These are phyloP conservation scores for Penicillium crustosum DNA, from an alignment of 2,329 filamentous ascomycete species.

Conservation along the genomic window DNA sequence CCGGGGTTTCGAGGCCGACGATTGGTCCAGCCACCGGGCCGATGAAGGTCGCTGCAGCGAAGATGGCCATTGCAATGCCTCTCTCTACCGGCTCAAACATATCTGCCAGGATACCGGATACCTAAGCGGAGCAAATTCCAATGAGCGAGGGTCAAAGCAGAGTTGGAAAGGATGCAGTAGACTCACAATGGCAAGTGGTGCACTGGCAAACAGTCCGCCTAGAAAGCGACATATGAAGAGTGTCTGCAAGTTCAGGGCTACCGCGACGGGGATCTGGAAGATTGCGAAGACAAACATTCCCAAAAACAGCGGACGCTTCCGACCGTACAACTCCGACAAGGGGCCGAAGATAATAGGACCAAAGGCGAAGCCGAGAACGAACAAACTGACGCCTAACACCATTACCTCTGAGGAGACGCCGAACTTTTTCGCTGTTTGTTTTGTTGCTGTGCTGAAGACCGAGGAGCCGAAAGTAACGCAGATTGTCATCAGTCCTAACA, in stretches of 20 bases:
- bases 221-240: constrained; percentile 58
- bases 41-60: constrained; percentile 49
- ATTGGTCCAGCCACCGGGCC: constrained; percentile 53
- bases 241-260: constrained; percentile 55
- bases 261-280: constrained; percentile 57
- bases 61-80: constrained; percentile 47
- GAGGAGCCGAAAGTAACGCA: constrained; percentile 23
- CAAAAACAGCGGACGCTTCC: constrained; percentile 50
- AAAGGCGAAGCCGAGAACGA: constrained; percentile 52
- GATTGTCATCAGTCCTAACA: background rate
- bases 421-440: constrained; percentile 45
- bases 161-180: no score
- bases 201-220: constrained; percentile 53
- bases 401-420: constrained; percentile 43
- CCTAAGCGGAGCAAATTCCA: background rate
- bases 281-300: constrained; percentile 52
- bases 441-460: constrained; percentile 47
- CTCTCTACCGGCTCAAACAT: constrained; percentile 51
- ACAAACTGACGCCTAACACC: constrained; percentile 44
- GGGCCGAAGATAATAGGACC: constrained; percentile 54
- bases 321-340: constrained; percentile 52
- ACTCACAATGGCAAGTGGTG: constrained; percentile 52
- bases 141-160: background rate
- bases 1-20: no score
- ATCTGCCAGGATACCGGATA: constrained; percentile 47